Percentiles rank a stretch among this genome's conserved stretches.
These are phyloP conservation scores for Aspergillus ochraceus DNA, from an alignment of 2,329 filamentous ascomycete species.

Conservation along the genomic window DNA sequence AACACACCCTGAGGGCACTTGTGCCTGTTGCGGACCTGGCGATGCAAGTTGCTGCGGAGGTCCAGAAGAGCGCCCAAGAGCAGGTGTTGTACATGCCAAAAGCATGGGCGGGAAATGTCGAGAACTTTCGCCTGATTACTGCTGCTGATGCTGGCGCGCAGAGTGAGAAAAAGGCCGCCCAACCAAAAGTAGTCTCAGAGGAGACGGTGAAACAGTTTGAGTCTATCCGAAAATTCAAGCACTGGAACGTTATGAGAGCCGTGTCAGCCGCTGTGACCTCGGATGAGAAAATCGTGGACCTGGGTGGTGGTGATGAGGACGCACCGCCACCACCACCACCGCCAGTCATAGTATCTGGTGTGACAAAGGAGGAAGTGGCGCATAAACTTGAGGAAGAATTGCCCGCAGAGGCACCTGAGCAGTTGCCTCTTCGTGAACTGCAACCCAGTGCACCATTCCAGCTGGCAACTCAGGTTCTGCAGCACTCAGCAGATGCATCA, in stretches of 20 bases:
- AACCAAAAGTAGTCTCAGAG: neutral
- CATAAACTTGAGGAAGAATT: too few relatives aligned
- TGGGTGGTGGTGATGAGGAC: neutral
- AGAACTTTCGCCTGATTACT: neutral
- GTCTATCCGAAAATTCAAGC: neutral
- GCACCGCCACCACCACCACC: too few relatives aligned
- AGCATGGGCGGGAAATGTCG: neutral
- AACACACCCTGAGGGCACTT: neutral
- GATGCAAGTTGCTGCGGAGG: neutral
- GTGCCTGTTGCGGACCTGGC: conserved; percentile 1
- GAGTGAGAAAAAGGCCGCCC: neutral
- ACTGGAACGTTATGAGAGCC: neutral
- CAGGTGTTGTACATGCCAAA: neutral
- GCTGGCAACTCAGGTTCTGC: neutral
- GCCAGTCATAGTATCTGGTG: neutral
- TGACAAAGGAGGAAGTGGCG: neutral
- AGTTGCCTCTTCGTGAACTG: neutral
- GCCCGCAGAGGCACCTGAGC: neutral
- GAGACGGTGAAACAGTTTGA: neutral
- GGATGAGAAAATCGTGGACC: neutral
- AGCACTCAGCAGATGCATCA: neutral
- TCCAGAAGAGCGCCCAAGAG: conserved; percentile 2
- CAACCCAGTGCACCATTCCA: neutral
- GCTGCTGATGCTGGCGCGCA: neutral
- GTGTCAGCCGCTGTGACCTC: neutral